Percentiles rank a stretch among this genome's conserved stretches.
Evolutionary conservation across 805 yeast genomes (phyloP).

Genomic region (Nakazawaea molendinolei): DNA sequence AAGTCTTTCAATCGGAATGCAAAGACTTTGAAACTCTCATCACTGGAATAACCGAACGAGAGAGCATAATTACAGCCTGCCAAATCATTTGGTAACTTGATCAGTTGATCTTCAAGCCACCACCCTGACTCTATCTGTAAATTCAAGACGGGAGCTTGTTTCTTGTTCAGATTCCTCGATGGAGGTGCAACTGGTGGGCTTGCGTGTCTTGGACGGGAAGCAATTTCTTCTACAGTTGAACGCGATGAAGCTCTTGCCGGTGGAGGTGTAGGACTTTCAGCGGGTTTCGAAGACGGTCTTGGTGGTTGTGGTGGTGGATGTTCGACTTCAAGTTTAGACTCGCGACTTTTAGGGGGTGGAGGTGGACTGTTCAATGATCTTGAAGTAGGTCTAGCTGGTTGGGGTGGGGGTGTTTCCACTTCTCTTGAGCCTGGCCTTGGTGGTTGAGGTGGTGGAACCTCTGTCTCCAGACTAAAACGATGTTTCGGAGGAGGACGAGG

Average conservation of each 20-base stretch:
- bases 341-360: too few relatives aligned
- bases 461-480: too few relatives aligned
- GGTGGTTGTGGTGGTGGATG: too few relatives aligned
- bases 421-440: too few relatives aligned
- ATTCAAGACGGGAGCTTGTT: slow-evolving; percentile 29
- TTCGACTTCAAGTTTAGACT: not conserved
- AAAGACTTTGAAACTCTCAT: slow-evolving; percentile 25
- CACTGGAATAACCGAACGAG: slow-evolving; percentile 22
- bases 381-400: too few relatives aligned
- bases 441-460: too few relatives aligned
- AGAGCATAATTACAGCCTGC: slow-evolving; percentile 28
- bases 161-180: slow-evolving; percentile 14
- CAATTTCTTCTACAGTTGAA: slow-evolving; percentile 5
- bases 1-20: slow-evolving; percentile 36
- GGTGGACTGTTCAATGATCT: too few relatives aligned
- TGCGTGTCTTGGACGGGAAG: slow-evolving; percentile 16
- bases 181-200: slow-evolving; percentile 22
- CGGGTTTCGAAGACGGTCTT: too few relatives aligned
- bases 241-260: slow-evolving; percentile 22
- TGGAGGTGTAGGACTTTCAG: slow-evolving; percentile 27
- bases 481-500: slow-evolving; percentile 12
- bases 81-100: slow-evolving; percentile 31
- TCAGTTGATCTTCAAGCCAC: slow-evolving; percentile 31
- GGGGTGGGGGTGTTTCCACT: too few relatives aligned
- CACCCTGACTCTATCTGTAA: slow-evolving; percentile 39